phyloP scores from a whole-genome alignment of 768 basidiomycete species.

The Leccinum incarnatum region DNA sequence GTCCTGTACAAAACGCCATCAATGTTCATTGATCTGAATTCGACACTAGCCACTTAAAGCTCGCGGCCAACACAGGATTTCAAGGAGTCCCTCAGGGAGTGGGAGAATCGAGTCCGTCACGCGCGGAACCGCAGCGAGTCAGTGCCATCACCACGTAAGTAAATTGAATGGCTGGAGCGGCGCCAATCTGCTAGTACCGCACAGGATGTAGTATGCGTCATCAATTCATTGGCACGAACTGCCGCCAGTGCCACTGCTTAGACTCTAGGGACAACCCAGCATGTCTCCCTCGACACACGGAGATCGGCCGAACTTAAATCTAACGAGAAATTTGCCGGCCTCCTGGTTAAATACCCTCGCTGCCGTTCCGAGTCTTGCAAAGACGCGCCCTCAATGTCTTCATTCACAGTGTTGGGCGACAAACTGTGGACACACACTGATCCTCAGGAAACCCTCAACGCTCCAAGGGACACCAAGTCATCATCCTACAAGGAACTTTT shows the following conservation, averaged over 20 bases:
- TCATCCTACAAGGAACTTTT: constrained; percentile 10
- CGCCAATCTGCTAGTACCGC: not conserved
- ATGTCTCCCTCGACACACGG: too few relatives aligned
- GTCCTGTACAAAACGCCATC: too few relatives aligned
- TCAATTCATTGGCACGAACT: too few relatives aligned
- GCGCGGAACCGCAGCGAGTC: too few relatives aligned
- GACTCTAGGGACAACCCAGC: too few relatives aligned
- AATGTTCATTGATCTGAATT: too few relatives aligned
- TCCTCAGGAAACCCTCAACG: not conserved
- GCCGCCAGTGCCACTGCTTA: too few relatives aligned
- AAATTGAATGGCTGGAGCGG: not conserved
- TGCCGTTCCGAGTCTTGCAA: not conserved
- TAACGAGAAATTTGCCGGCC: not conserved
- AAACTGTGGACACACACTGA: not conserved
- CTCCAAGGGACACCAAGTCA: not conserved
- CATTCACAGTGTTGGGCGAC: not conserved
- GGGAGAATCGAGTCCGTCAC: too few relatives aligned
- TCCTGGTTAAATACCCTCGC: not conserved
- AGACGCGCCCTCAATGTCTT: not conserved
- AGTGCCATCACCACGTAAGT: not conserved
- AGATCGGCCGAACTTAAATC: too few relatives aligned
- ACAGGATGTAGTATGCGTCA: too few relatives aligned
- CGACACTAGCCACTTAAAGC: too few relatives aligned
- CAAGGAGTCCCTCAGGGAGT: not conserved
- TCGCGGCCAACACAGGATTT: not conserved